Conservation (phyloP, 345 rosid species). For the Lagerstroemia speciosa region DNA sequence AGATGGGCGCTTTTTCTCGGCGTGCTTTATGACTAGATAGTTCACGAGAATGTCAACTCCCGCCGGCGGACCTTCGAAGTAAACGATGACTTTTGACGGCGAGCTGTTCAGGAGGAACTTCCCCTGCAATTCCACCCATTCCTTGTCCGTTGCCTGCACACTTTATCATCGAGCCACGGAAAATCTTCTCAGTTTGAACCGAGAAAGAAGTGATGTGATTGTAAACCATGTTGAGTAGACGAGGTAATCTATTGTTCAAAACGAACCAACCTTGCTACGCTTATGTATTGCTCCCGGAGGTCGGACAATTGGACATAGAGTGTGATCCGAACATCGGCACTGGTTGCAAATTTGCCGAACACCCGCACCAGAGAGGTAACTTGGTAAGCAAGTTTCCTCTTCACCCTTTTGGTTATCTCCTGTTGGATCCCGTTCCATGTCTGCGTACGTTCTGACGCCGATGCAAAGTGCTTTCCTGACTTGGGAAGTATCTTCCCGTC, state of each 20-base stretch:
- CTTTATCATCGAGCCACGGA: conserved; percentile 17
- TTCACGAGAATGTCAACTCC: conserved; percentile 81
- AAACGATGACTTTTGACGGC: conserved; percentile 63
- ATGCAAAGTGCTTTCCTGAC: conserved; percentile 63
- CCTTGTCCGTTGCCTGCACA: conserved; percentile 65
- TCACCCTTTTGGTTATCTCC: conserved; percentile 69
- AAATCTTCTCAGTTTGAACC: background rate
- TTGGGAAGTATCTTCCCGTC: conserved; percentile 63
- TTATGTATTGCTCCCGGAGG: conserved; percentile 66
- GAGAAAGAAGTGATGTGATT: too few relatives aligned
- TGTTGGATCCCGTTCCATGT: conserved; percentile 91
- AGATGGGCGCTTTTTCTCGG: conserved; percentile 55
- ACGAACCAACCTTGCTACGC: conserved; percentile 63
- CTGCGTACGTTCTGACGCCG: conserved; percentile 76
- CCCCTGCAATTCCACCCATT: conserved; percentile 72
- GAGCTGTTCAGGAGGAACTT: conserved; percentile 82
- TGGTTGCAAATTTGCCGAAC: conserved; percentile 49
- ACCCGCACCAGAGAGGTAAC: conserved; percentile 62
- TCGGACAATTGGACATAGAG: conserved; percentile 66
- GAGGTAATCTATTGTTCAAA: background rate
- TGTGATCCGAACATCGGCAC: conserved; percentile 55
- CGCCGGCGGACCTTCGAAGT: conserved; percentile 87
- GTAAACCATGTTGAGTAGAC: too few relatives aligned
- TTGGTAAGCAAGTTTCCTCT: conserved; percentile 66
- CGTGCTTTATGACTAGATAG: conserved; percentile 59